Evolutionary conservation across 805 yeast species (phyloP), one percentile per base, ranked within the genome.

Genomic region (Candida ficus): DNA sequence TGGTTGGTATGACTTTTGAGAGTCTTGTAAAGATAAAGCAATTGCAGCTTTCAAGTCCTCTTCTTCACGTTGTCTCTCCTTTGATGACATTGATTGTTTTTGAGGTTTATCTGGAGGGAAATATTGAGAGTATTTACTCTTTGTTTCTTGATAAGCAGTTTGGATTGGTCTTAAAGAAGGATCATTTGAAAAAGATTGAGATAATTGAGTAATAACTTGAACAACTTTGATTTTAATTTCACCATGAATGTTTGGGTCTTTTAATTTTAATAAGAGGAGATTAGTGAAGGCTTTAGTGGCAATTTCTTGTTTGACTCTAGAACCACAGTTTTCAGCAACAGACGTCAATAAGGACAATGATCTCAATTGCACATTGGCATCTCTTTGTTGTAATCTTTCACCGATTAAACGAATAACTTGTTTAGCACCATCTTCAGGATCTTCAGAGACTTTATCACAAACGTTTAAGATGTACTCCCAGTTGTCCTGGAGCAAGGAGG

Each of bases 11-110:
- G 41, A 52, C 7, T 44, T 58, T 3, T 18, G 38, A 37, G 58
- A 32, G 48, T 53, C 50, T 46, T 42, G 61, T 33, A 86, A 63
- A 0, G 96, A 88, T 36, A 86, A 57, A 44, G 79, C 83, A 45
- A 90, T 68, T 0, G 85, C 96, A 46, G 80, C 72, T 52, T 79
- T 81, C 35, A 91, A 64, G 48, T 88, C 95, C 38, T 80, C 84
- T 35, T 93, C 96, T 48, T 91, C 97, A 19, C 69, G 64, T 30
- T 53, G 51, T 42, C 67, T 65, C 35, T 73, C 80, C n/a, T 54
- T 57, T 4, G 62, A 60, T 5, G 73, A 64, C 49, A 75, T 61
- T 35, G 68, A 64, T 29, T 67, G 66, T 52, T 80, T 82, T 29
- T 66, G 75, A 7, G 90, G 90, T 48, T 76, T 76, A 28, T 58